phyloP scores from a whole-genome alignment of 1,139 yeast genomes.

The Taphrina wiesneri region DNA sequence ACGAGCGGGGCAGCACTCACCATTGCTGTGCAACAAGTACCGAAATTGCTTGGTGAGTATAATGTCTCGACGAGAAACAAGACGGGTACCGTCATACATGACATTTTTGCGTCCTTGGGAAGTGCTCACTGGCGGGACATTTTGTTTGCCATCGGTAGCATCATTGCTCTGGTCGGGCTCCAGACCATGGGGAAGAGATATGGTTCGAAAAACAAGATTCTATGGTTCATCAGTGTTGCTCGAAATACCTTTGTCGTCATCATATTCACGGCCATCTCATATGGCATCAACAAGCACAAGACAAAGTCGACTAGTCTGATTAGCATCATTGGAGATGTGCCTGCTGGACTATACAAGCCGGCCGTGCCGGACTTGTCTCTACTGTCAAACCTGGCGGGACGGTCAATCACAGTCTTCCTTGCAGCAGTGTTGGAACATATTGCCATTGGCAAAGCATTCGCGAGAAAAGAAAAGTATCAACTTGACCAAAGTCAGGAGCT shows the following conservation, averaged over 20 bases:
- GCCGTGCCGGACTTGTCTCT: constrained; percentile 74
- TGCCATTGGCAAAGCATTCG: constrained; percentile 89
- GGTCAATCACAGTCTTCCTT: constrained; percentile 75
- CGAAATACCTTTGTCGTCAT: constrained; percentile 80
- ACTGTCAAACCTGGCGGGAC: constrained; percentile 64
- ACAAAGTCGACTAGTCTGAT: constrained; percentile 50
- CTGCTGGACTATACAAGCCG: constrained; percentile 73
- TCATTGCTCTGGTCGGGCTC: constrained; percentile 58
- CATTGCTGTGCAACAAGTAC: constrained; percentile 80
- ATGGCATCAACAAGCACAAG: constrained; percentile 57
- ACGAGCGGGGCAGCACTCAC: constrained; percentile 91
- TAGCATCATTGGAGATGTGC: constrained; percentile 70
- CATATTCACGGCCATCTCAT: constrained; percentile 74
- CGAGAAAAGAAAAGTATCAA: constrained; percentile 79
- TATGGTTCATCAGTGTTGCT: constrained; percentile 72
- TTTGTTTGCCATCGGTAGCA: constrained; percentile 10
- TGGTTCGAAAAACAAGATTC: constrained; percentile 58
- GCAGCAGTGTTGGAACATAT: constrained; percentile 73
- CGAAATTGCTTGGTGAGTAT: constrained; percentile 74
- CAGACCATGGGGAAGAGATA: constrained; percentile 66
- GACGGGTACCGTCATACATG: constrained; percentile 70
- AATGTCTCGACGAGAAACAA: constrained; percentile 53
- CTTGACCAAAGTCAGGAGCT: constrained; percentile 88
- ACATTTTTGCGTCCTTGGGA: constrained; percentile 84
- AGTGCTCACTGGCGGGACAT: constrained; percentile 43